These are phyloP conservation scores for Phialemoniopsis sp. DNA, from an alignment of 2,329 filamentous ascomycete genomes.

Conservation along the genomic window DNA sequence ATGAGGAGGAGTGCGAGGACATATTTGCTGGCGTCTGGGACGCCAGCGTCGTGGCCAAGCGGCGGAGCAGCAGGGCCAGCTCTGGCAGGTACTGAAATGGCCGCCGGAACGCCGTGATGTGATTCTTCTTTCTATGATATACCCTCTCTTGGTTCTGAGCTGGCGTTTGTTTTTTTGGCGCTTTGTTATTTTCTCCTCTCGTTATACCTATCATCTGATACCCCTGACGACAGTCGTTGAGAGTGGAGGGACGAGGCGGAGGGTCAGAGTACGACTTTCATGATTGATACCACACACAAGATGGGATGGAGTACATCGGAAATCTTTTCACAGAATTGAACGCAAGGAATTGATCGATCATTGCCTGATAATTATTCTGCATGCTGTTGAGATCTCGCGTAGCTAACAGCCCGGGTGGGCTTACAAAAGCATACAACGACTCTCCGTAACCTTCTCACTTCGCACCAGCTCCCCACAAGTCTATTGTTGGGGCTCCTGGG, in stretches of 20 bases:
- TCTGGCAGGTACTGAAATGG: not conserved
- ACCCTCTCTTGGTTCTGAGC: slow-evolving; percentile 3
- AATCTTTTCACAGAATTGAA: no score
- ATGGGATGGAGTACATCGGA: no score
- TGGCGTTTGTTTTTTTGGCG: slow-evolving; percentile 1
- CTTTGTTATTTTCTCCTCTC: not conserved
- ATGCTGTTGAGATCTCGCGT: no score
- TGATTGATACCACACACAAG: no score
- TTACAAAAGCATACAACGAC: no score
- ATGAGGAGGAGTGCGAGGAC: slow-evolving; percentile 65
- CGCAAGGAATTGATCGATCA: no score
- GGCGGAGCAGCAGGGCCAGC: slow-evolving; percentile 33
- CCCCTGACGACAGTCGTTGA: no score
- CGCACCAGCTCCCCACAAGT: not conserved
- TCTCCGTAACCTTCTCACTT: not conserved
- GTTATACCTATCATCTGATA: no score
- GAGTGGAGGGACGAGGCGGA: no score
- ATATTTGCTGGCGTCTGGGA: slow-evolving; percentile 62
- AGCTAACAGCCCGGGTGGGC: no score
- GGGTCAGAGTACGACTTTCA: no score
- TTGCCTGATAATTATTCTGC: no score
- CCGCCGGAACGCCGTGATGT: not conserved
- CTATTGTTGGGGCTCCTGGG: slow-evolving; percentile 66
- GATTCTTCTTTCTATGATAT: slow-evolving; percentile 2
- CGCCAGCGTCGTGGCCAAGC: slow-evolving; percentile 41